These are phyloP conservation scores for Lipomyces anomalus DNA, from an alignment of 805 yeast species.

Conservation along the genomic window DNA sequence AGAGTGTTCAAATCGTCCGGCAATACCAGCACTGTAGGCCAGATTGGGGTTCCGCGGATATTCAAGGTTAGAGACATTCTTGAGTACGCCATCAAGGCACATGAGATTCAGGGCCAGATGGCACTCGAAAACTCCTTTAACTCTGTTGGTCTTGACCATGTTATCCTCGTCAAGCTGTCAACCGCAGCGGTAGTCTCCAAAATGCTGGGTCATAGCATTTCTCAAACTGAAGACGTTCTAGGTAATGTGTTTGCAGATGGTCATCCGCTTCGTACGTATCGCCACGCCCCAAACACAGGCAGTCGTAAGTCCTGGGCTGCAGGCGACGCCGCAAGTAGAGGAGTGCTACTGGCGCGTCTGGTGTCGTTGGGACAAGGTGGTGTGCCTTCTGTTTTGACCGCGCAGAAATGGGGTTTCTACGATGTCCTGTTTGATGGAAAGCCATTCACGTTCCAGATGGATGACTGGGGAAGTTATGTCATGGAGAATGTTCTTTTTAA, in stretches of 20 bases:
- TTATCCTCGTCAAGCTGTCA: slow-evolving; percentile 53
- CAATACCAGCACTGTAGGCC: no score
- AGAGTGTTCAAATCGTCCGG: slow-evolving; percentile 40
- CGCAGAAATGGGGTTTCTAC: slow-evolving; percentile 58
- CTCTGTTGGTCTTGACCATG: slow-evolving; percentile 56
- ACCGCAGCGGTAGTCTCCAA: slow-evolving; percentile 55
- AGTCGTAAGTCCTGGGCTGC: slow-evolving; percentile 65
- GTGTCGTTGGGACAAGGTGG: slow-evolving; percentile 51
- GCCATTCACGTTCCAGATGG: slow-evolving; percentile 50
- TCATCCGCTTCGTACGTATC: slow-evolving; percentile 52
- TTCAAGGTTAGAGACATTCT: slow-evolving; percentile 48
- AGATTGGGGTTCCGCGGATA: slow-evolving; percentile 30
- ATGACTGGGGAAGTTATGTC: slow-evolving; percentile 50
- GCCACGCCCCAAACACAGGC: slow-evolving; percentile 62
- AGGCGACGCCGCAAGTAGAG: slow-evolving; percentile 56
- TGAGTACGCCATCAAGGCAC: slow-evolving; percentile 57
- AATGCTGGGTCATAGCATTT: slow-evolving; percentile 45
- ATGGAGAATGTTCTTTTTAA: slow-evolving; percentile 60
- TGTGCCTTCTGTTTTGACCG: slow-evolving; percentile 53
- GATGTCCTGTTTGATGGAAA: slow-evolving; percentile 54
- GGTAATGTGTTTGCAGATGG: slow-evolving; percentile 62
- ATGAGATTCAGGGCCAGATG: slow-evolving; percentile 55
- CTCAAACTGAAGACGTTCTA: slow-evolving; percentile 50
- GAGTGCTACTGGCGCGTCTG: slow-evolving; percentile 50
- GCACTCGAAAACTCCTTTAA: slow-evolving; percentile 59